Conservation (phyloP, 2,329 filamentous ascomycete genomes). For the Aspergillus sp. region DNA sequence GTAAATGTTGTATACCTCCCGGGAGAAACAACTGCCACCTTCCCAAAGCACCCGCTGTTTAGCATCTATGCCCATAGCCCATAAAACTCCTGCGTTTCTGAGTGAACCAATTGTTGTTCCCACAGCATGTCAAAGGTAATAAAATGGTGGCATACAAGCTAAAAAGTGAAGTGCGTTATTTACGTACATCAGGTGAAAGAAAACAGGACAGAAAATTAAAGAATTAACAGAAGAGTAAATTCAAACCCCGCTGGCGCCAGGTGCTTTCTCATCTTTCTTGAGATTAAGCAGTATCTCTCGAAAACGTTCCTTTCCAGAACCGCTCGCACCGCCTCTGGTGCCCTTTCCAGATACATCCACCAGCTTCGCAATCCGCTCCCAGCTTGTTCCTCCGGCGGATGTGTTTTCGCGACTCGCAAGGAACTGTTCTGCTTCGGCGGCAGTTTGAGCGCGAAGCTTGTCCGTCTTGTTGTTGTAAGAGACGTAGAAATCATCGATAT, state of each 20-base stretch:
- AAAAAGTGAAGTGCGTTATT: slow-evolving; percentile 14
- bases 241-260: slow-evolving; percentile 54
- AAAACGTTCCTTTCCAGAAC: slow-evolving; percentile 95
- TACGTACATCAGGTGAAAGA: slow-evolving; percentile 22
- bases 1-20: neutral
- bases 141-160: slow-evolving; percentile 1
- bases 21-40: neutral
- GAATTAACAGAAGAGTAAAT: slow-evolving; percentile 18
- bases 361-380: slow-evolving; percentile 96
- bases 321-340: slow-evolving; percentile 77
- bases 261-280: slow-evolving; percentile 89
- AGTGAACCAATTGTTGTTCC: neutral
- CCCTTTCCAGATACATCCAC: slow-evolving; percentile 98
- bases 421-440: slow-evolving; percentile 91
- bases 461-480: slow-evolving; percentile 99
- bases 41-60: neutral
- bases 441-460: slow-evolving; percentile 83
- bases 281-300: slow-evolving; percentile 83
- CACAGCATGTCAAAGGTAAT: neutral
- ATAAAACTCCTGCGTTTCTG: neutral
- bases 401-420: slow-evolving; percentile 86
- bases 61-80: neutral
- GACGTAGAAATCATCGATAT: slow-evolving; percentile 98
- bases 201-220: slow-evolving; percentile 5
- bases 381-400: slow-evolving; percentile 90